These are phyloP conservation scores for Juncus inflexus DNA, from an alignment of 176 grass and related monocot species.

Conservation along the genomic window DNA sequence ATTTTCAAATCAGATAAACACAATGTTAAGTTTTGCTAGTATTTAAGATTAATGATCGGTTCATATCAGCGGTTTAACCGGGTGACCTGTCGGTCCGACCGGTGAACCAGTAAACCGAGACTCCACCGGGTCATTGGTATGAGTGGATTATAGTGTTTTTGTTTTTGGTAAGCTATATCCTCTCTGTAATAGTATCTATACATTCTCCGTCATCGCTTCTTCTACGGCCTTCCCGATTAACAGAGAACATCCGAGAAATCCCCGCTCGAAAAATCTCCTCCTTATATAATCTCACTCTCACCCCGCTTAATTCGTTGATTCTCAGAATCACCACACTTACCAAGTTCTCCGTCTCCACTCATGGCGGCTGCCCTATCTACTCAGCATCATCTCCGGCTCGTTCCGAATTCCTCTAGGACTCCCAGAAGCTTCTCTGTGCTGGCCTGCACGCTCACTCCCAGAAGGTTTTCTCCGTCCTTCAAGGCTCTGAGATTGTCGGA, in stretches of 20 bases:
- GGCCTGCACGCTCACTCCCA: slow-evolving; percentile 13
- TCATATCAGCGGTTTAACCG: too few species aligned
- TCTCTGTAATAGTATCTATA: too few species aligned
- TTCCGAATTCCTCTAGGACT: slow-evolving; percentile 7
- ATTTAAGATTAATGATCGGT: too few species aligned
- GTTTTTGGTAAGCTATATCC: too few species aligned
- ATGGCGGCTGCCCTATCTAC: slow-evolving; percentile 26
- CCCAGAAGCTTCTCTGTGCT: background rate
- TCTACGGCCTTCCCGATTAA: slow-evolving; percentile 16
- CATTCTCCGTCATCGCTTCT: background rate
- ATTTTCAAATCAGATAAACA: too few species aligned
- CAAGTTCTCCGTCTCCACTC: background rate
- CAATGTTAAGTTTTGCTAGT: too few species aligned
- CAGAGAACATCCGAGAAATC: slow-evolving; percentile 24
- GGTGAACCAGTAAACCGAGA: too few species aligned
- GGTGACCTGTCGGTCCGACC: too few species aligned
- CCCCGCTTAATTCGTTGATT: background rate
- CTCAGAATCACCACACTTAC: background rate
- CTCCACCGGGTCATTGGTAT: too few species aligned
- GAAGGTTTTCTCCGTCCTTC: background rate
- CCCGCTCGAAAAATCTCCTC: background rate
- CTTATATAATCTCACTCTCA: background rate
- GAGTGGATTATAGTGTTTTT: too few species aligned
- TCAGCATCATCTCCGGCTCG: slow-evolving; percentile 7
- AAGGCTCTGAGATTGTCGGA: slow-evolving; percentile 36